Conservation (phyloP, 176 grass and related monocot species). For the Rhynchospora pubera region DNA sequence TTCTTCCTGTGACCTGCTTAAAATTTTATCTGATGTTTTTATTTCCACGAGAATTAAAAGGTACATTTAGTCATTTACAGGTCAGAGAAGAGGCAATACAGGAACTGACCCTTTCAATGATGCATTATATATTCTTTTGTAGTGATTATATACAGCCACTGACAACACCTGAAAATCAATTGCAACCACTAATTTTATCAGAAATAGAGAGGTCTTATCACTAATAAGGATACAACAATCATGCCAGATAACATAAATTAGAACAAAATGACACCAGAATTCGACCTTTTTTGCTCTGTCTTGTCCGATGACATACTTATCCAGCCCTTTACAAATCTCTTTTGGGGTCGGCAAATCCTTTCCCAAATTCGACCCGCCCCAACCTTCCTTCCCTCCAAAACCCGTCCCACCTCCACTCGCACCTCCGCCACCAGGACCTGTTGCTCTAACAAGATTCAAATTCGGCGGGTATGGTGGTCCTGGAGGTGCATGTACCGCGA, state of each 20-base stretch:
- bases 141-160: constrained; percentile 98
- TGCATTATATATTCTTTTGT: constrained; percentile 92
- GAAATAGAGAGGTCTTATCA: not conserved
- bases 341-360: constrained; percentile 94
- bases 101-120: constrained; percentile 77
- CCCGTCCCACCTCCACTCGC: constrained; percentile 36
- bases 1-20: constrained; percentile 71
- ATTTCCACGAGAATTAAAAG: not conserved
- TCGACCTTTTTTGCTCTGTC: constrained; percentile 87
- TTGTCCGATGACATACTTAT: constrained; percentile 97
- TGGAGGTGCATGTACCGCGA: constrained; percentile 75
- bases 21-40: constrained; percentile 1
- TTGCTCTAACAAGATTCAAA: constrained; percentile 76
- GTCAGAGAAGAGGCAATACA: not conserved
- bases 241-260: not conserved
- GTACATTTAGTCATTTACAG: not conserved
- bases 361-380: constrained; percentile 83
- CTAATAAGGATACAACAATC: not conserved
- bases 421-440: constrained; percentile 48
- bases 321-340: constrained; percentile 85
- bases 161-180: constrained; percentile 67
- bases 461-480: constrained; percentile 77
- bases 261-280: not conserved
- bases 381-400: constrained; percentile 62
- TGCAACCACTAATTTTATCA: not conserved